Percentiles rank a stretch among this genome's conserved stretches.
phyloP scores from a whole-genome alignment of 2,329 filamentous ascomycete genomes.

The Cercospora zeina region DNA sequence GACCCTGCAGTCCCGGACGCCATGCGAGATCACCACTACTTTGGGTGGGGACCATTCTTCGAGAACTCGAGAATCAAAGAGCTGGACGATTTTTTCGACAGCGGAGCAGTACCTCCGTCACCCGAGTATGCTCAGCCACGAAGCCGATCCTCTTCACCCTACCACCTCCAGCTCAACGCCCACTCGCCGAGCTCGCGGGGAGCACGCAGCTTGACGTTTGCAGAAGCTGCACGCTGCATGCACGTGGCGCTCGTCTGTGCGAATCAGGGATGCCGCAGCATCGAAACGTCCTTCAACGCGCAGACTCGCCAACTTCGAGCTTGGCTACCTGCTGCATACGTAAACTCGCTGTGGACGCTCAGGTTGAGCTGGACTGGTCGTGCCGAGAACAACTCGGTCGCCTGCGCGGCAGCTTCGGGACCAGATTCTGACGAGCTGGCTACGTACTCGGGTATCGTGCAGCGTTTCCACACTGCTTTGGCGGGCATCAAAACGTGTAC shows the following conservation, averaged over 20 bases:
- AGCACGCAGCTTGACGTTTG: slow-evolving; percentile 16
- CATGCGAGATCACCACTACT: slow-evolving; percentile 18
- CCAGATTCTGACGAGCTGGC: not conserved
- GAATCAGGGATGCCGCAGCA: slow-evolving; percentile 20
- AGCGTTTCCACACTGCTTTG: slow-evolving; percentile 22
- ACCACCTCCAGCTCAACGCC: not conserved
- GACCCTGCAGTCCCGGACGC: slow-evolving; percentile 10
- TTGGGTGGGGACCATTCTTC: slow-evolving; percentile 7
- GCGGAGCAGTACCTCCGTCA: slow-evolving; percentile 6
- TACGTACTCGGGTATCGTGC: slow-evolving; percentile 16
- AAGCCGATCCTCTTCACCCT: not conserved
- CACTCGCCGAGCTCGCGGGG: not conserved
- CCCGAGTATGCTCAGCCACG: not conserved
- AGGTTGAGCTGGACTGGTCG: slow-evolving; percentile 24
- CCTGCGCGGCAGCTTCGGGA: not conserved
- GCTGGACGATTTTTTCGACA: slow-evolving; percentile 16
- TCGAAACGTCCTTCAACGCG: slow-evolving; percentile 20
- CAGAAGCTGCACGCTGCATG: slow-evolving; percentile 23
- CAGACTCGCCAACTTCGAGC: slow-evolving; percentile 14
- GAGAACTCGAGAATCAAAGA: slow-evolving; percentile 17
- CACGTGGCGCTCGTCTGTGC: slow-evolving; percentile 24
- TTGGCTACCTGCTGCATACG: slow-evolving; percentile 22
- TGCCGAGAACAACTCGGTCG: not conserved
- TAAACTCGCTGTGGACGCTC: slow-evolving; percentile 25
- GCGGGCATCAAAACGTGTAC: slow-evolving; percentile 19